Evolutionary conservation across 169 alveolate genomes (phyloP).

Genomic region (Cryptosporidium ubiquitum): DNA sequence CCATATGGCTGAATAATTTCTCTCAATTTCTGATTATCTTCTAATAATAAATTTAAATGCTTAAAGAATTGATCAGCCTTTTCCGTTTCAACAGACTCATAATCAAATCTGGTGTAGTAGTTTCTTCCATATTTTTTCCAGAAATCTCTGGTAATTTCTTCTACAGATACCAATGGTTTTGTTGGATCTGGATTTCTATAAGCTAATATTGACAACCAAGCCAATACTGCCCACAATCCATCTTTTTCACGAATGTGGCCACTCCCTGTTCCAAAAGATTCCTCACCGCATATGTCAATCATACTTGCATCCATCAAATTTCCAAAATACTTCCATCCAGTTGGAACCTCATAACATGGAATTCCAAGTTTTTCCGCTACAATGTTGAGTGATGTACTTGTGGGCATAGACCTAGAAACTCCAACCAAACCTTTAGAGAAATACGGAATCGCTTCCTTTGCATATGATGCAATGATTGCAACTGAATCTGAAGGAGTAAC

Average conservation of each 20-base stretch:
- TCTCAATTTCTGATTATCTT: neutral
- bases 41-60: slow-evolving; percentile 76
- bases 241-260: slow-evolving; percentile 94
- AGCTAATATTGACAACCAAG: slow-evolving; percentile 94
- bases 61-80: slow-evolving; percentile 87
- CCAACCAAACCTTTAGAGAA: slow-evolving; percentile 86
- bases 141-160: slow-evolving; percentile 88
- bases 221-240: slow-evolving; percentile 96
- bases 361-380: slow-evolving; percentile 91
- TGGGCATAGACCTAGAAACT: slow-evolving; percentile 97
- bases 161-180: slow-evolving; percentile 83
- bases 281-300: slow-evolving; percentile 93
- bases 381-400: slow-evolving; percentile 92
- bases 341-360: slow-evolving; percentile 92
- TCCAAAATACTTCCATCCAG: slow-evolving; percentile 98
- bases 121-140: slow-evolving; percentile 93
- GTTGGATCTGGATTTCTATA: slow-evolving; percentile 83
- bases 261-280: slow-evolving; percentile 95
- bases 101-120: slow-evolving; percentile 92
- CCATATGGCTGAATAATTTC: slow-evolving; percentile 27
- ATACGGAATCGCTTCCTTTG: slow-evolving; percentile 85
- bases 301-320: slow-evolving; percentile 95
- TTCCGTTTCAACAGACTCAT: slow-evolving; percentile 87
- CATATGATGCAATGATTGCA: slow-evolving; percentile 92
- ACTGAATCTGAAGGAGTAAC: slow-evolving; percentile 96